Percentiles rank a stretch among this genome's conserved stretches.
These are phyloP conservation scores for Rhazya stricta DNA, from an alignment of 257 asterid species.

Conservation along the genomic window DNA sequence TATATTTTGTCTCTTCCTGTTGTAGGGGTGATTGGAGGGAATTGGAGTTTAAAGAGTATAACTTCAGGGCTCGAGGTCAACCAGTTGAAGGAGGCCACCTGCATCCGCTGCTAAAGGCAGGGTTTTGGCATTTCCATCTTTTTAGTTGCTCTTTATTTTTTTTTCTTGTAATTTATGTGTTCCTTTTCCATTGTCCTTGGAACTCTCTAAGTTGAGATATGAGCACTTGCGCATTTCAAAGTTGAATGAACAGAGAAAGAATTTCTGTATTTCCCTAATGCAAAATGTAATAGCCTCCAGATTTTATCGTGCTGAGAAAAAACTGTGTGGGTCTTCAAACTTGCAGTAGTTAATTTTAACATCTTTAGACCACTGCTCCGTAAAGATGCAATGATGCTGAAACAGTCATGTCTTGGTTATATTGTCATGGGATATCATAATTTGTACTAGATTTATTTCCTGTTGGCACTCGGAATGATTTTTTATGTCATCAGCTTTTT, in stretches of 20 bases:
- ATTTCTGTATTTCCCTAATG: not conserved
- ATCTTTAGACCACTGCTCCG: not conserved
- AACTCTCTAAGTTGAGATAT: not conserved
- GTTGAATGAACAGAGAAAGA: not conserved
- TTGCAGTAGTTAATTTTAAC: not conserved
- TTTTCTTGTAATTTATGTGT: not conserved
- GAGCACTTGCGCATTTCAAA: not conserved
- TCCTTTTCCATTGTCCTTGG: not conserved
- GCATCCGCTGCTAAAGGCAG: constrained; percentile 92
- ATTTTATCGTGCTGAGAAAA: not conserved
- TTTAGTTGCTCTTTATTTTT: constrained; percentile 4
- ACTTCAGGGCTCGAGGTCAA: constrained; percentile 93
- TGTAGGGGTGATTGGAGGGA: constrained; percentile 95
- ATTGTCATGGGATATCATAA: not conserved
- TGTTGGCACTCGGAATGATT: not conserved
- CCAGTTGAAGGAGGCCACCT: constrained; percentile 95
- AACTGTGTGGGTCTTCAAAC: not conserved
- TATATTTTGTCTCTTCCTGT: constrained; percentile 10
- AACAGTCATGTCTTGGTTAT: not conserved
- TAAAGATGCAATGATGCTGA: not conserved
- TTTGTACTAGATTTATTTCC: not conserved
- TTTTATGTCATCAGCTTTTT: not conserved
- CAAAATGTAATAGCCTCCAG: not conserved
- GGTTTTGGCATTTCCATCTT: constrained; percentile 15
- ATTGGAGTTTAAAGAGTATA: constrained; percentile 83